Evolutionary conservation across 495 filamentous ascomycete species (phyloP).

Genomic region (Schizothecium vesticola): DNA sequence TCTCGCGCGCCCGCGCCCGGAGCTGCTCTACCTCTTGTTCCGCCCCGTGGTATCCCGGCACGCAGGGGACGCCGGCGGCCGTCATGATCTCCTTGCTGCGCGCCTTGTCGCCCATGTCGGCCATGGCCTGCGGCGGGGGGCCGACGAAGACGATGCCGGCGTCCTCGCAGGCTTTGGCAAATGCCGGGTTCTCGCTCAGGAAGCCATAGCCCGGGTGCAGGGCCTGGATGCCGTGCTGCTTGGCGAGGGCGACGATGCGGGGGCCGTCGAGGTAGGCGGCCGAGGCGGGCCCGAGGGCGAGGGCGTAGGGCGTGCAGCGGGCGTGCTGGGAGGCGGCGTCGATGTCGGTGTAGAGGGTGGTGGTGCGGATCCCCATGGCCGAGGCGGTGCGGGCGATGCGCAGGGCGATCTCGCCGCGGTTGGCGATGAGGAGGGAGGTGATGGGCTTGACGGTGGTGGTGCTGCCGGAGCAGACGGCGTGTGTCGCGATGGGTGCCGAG

Average conservation of each 20-base stretch:
- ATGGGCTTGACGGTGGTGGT: conserved; percentile 47
- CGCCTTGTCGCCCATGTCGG: conserved; percentile 96
- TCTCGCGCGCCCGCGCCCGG: conserved; percentile 65
- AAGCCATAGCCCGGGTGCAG: conserved; percentile 98
- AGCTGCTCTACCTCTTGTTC: conserved; percentile 75
- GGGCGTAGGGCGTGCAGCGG: conserved; percentile 68
- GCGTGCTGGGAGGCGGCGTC: conserved; percentile 88
- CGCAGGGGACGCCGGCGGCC: conserved; percentile 85
- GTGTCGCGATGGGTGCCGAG: conserved; percentile 19
- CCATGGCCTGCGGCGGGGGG: conserved; percentile 86
- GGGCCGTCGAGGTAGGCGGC: conserved; percentile 90
- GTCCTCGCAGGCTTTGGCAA: conserved; percentile 83
- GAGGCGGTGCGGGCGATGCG: conserved; percentile 83
- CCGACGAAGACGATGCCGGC: conserved; percentile 94
- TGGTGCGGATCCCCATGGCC: conserved; percentile 84
- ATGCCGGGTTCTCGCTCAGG: conserved; percentile 88
- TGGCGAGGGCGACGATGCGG: conserved; percentile 81
- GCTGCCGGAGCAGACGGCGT: conserved; percentile 23
- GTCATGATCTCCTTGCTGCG: conserved; percentile 91
- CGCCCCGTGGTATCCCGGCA: conserved; percentile 88
- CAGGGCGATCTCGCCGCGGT: conserved; percentile 94
- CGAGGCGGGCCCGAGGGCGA: conserved; percentile 73
- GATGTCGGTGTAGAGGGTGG: conserved; percentile 90
- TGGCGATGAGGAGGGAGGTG: conserved; percentile 88
- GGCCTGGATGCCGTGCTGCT: conserved; percentile 75